Evolutionary conservation across 2,329 filamentous ascomycete species (phyloP), one percentile per base, ranked within the genome.

Genomic region (Apiospora pterosperma): DNA sequence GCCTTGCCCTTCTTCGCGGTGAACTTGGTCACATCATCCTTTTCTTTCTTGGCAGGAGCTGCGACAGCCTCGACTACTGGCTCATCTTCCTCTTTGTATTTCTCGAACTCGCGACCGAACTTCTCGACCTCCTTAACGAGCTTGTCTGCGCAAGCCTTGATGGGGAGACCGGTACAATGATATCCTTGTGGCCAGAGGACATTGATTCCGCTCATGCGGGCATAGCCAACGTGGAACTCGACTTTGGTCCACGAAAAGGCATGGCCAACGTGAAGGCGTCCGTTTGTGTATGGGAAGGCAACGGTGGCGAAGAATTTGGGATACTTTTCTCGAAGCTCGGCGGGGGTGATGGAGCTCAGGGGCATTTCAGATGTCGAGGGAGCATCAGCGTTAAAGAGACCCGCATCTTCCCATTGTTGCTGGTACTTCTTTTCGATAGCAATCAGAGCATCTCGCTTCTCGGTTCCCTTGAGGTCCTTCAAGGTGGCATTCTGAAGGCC

Each of bases 131-230:
- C 96, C 67, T 92, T 89, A 65, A 90, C 88, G 58, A 99, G 87
- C 84, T 98, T 98, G 83, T 99, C 95, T 63, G 96, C 93, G 74
- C 92, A 96, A 6, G 96, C 94, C 80, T 97, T 97, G 83, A 99
- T 99, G 58, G 94, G 93, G 90, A 99, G 96, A 72, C 96, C 96
- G 0, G 95, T 98, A 80, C 91, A 93, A 83, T 99, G 96, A 82
- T 93, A 99, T 36, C 95, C 96, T 74, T 96, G 90, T 64, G 96
- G 96, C 77, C 96, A 97, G 62, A 98, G 83, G 64, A 90, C 85
- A 62, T 90, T 86, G 83, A 95, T 95, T 74, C 96, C 96, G 77
- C 93, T 88, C 92, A 98, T 96, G 64, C 95, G 86, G 59, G 91
- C 90, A 75, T 93, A 94, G 52, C 95, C 93, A 28, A 91, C 88